Evolutionary conservation across 305 asterid genomes (phyloP).

Genomic region (Stenogyne calaminthoides): DNA sequence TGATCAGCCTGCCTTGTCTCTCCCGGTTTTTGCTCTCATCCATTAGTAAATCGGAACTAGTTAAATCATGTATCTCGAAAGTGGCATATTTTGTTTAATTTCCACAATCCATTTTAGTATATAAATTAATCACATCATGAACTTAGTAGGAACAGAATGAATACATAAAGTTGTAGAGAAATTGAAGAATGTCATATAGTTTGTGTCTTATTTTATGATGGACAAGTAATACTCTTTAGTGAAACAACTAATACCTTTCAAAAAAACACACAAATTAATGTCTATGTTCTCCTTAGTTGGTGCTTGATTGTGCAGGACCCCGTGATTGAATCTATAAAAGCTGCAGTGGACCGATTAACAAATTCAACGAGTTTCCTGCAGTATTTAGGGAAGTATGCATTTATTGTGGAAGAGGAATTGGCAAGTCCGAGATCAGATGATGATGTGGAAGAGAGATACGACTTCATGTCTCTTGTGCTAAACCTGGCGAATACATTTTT

Average conservation of each 20-base stretch:
- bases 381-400: conserved; percentile 69
- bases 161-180: not conserved
- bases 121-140: not conserved
- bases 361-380: conserved; percentile 66
- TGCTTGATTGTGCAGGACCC: conserved; percentile 55
- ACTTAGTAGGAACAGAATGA: not conserved
- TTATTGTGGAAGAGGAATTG: conserved; percentile 63
- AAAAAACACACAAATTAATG: not conserved
- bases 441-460: conserved; percentile 49
- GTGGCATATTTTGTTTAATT: not conserved
- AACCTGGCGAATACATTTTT: conserved; percentile 69
- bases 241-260: not conserved
- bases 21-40: conserved; percentile 49
- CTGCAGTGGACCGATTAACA: conserved; percentile 62
- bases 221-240: not conserved
- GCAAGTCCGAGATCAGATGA: conserved; percentile 45
- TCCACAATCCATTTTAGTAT: not conserved
- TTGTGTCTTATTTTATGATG: not conserved
- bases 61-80: conserved; percentile 15
- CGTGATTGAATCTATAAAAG: conserved; percentile 49
- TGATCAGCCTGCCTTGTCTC: conserved; percentile 57
- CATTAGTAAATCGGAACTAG: conserved; percentile 17
- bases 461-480: conserved; percentile 66
- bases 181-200: not conserved
- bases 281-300: not conserved